Evolutionary conservation across 78 protist species (phyloP).

Genomic region (Tieghemostelium lacteum): DNA sequence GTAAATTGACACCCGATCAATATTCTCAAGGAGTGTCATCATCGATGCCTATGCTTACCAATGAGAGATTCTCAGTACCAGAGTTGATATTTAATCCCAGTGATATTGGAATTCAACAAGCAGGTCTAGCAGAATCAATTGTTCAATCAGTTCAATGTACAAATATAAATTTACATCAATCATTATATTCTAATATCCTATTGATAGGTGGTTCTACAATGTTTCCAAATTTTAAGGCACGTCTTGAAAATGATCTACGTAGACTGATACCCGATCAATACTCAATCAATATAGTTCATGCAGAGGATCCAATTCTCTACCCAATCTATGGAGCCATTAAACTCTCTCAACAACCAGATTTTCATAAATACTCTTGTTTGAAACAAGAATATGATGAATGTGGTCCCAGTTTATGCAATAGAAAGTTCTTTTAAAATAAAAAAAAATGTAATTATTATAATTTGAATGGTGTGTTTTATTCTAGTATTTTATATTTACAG

Average conservation of each 20-base stretch:
- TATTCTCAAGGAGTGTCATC: background rate
- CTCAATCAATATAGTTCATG: background rate
- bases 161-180: slow-evolving; percentile 54
- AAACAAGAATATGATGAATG: slow-evolving; percentile 73
- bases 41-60: slow-evolving; percentile 61
- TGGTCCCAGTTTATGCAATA: slow-evolving; percentile 35
- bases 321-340: slow-evolving; percentile 71
- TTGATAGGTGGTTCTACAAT: slow-evolving; percentile 64
- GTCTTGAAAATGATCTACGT: slow-evolving; percentile 62
- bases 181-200: slow-evolving; percentile 70
- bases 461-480: too few relatives aligned
- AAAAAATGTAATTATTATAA: too few relatives aligned
- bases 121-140: slow-evolving; percentile 87
- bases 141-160: slow-evolving; percentile 81
- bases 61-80: slow-evolving; percentile 86
- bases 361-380: slow-evolving; percentile 20
- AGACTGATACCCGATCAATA: slow-evolving; percentile 18
- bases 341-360: slow-evolving; percentile 60
- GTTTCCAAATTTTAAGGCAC: slow-evolving; percentile 41
- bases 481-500: too few relatives aligned
- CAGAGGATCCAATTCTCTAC: slow-evolving; percentile 35
- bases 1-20: background rate
- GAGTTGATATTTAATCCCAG: slow-evolving; percentile 87
- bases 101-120: slow-evolving; percentile 83
- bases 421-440: slow-evolving; percentile 44